These are phyloP conservation scores for Craterostigma plantagineum DNA, from an alignment of 257 asterid genomes.

Conservation along the genomic window DNA sequence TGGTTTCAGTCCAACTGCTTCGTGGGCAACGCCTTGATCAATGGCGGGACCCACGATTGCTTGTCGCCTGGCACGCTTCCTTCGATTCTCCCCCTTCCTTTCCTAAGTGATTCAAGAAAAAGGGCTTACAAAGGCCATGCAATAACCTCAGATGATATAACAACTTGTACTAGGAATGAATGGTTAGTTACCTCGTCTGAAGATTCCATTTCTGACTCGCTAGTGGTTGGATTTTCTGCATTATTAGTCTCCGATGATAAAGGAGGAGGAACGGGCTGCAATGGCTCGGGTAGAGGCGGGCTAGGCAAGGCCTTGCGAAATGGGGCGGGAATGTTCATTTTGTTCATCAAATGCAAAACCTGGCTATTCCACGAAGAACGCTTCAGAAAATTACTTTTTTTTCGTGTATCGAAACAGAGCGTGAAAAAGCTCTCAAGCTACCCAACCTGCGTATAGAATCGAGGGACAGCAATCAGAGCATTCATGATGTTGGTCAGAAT, in stretches of 20 bases:
- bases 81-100: slow-evolving; percentile 17
- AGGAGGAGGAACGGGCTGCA: slow-evolving; percentile 40
- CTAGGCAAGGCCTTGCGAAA: slow-evolving; percentile 81
- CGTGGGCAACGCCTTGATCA: slow-evolving; percentile 69
- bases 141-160: no score
- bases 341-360: slow-evolving; percentile 99
- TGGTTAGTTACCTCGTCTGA: slow-evolving; percentile 68
- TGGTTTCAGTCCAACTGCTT: slow-evolving; percentile 77
- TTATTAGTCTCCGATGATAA: no score
- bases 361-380: slow-evolving; percentile 8
- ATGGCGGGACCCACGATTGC: slow-evolving; percentile 79
- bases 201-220: slow-evolving; percentile 90
- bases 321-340: slow-evolving; percentile 97
- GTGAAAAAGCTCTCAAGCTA: slow-evolving; percentile 4
- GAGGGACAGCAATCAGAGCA: slow-evolving; percentile 97
- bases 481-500: slow-evolving; percentile 80
- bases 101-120: slow-evolving; percentile 17
- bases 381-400: background rate
- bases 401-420: background rate
- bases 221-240: slow-evolving; percentile 27
- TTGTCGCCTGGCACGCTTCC: slow-evolving; percentile 52
- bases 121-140: background rate
- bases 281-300: slow-evolving; percentile 75
- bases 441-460: slow-evolving; percentile 79
- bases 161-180: no score